A percentile compares a stretch with the other conserved stretches of the same genome.
Conservation (phyloP, 208 protist genomes). For the Trypanosoma grayi region DNA sequence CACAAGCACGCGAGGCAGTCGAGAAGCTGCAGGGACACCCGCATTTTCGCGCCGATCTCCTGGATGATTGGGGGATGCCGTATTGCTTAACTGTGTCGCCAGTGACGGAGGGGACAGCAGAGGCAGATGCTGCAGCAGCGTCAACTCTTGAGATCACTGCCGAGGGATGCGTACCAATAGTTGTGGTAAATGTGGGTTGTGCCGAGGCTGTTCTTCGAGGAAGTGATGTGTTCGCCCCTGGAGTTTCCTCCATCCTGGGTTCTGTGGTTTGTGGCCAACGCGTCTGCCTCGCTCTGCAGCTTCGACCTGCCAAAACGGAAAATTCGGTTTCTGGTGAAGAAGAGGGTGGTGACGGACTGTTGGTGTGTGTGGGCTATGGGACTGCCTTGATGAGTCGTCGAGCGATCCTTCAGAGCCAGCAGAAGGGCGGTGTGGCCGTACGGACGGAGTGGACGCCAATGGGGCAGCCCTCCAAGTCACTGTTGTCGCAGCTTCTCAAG, state of each 20-base stretch:
- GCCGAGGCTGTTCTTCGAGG: slow-evolving; percentile 89
- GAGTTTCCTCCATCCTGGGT: slow-evolving; percentile 36
- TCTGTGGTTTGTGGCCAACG: slow-evolving; percentile 27
- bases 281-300: slow-evolving; percentile 32
- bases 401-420: slow-evolving; percentile 11
- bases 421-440: slow-evolving; percentile 34
- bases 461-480: slow-evolving; percentile 35
- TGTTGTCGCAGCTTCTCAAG: slow-evolving; percentile 15
- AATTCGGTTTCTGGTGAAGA: background rate
- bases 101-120: background rate
- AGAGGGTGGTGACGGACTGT: background rate
- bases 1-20: background rate
- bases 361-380: slow-evolving; percentile 36
- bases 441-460: slow-evolving; percentile 36
- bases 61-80: slow-evolving; percentile 12
- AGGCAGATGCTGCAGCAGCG: background rate
- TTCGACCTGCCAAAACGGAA: background rate
- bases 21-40: background rate
- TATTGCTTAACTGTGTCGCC: slow-evolving; percentile 24
- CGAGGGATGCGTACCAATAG: slow-evolving; percentile 10
- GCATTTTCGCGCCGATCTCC: background rate
- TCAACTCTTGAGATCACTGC: background rate
- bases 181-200: slow-evolving; percentile 76
- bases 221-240: slow-evolving; percentile 79
- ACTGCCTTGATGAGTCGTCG: slow-evolving; percentile 36